phyloP scores from a whole-genome alignment of 192 early-diverging fungal species.

The Bifiguratus adelaidae region DNA sequence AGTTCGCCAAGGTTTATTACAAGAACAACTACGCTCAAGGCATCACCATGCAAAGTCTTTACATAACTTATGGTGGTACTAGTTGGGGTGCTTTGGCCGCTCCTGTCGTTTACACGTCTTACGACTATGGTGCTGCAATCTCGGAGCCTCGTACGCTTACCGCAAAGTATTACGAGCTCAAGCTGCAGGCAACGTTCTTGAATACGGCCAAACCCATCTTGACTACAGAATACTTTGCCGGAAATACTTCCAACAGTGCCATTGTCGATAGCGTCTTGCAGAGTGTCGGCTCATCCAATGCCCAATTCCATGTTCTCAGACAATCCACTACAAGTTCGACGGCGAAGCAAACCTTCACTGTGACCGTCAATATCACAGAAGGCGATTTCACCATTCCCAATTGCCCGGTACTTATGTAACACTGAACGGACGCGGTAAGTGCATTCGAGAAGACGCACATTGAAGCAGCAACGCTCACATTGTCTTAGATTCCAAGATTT shows the following conservation, averaged over 20 bases:
- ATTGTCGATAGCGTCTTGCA: background rate
- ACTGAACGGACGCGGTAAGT: no score
- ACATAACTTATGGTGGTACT: slow-evolving; percentile 61
- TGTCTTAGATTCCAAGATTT: background rate
- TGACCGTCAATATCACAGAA: background rate
- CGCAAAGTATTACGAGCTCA: slow-evolving; percentile 2
- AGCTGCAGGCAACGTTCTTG: background rate
- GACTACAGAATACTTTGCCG: background rate
- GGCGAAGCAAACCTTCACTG: background rate
- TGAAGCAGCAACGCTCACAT: no score
- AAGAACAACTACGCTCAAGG: slow-evolving; percentile 39
- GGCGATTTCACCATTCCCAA: background rate
- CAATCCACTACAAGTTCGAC: background rate
- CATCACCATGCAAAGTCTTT: slow-evolving; percentile 41
- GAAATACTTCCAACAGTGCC: background rate
- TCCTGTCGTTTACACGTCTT: slow-evolving; percentile 3
- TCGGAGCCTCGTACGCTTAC: background rate
- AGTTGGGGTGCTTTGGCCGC: slow-evolving; percentile 47
- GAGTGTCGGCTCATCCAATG: background rate
- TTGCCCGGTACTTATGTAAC: no score
- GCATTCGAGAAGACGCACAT: no score
- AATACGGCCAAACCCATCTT: background rate
- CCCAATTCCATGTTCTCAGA: slow-evolving; percentile 3
- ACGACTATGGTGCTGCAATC: slow-evolving; percentile 4
- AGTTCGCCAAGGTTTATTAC: slow-evolving; percentile 10